Conservation (phyloP, 441 rosid genomes). For the Pelargonium fulgidum region DNA sequence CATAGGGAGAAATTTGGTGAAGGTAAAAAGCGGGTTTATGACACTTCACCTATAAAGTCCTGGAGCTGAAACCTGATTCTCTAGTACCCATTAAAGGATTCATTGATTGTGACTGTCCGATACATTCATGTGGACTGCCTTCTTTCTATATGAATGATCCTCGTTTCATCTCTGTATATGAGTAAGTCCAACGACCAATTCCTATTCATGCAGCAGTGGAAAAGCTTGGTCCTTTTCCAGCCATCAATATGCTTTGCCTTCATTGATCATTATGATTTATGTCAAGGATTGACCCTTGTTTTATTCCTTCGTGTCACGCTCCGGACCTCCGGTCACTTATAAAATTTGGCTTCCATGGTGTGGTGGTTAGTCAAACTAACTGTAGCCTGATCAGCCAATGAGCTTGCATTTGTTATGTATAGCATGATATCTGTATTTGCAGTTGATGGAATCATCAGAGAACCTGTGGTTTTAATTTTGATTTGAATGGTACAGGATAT, state of each 20-base stretch:
- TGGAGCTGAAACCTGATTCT: slow-evolving; percentile 17
- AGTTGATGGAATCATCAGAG: slow-evolving; percentile 18
- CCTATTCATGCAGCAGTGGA: slow-evolving; percentile 16
- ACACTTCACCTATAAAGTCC: slow-evolving; percentile 27
- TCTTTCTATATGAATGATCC: slow-evolving; percentile 8
- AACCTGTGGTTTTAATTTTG: slow-evolving; percentile 19
- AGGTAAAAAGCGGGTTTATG: slow-evolving; percentile 17
- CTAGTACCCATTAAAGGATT: slow-evolving; percentile 18
- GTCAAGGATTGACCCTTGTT: slow-evolving; percentile 19
- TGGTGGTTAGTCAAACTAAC: slow-evolving; percentile 14
- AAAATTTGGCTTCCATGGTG: slow-evolving; percentile 17
- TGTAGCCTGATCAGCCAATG: slow-evolving; percentile 11
- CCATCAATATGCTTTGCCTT: slow-evolving; percentile 19
- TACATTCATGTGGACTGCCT: slow-evolving; percentile 11
- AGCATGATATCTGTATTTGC: slow-evolving; percentile 25
- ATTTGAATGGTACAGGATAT: slow-evolving; percentile 19
- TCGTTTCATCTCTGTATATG: slow-evolving; percentile 8
- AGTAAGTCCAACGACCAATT: slow-evolving; percentile 17
- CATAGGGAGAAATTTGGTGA: slow-evolving; percentile 14
- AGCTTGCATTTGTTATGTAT: slow-evolving; percentile 27
- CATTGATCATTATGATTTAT: background rate
- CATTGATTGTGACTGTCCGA: slow-evolving; percentile 13
- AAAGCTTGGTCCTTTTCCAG: slow-evolving; percentile 17
- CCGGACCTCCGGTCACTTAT: slow-evolving; percentile 11
- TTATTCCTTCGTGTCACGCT: slow-evolving; percentile 12